A percentile compares a stretch with the other conserved stretches of the same genome.
Evolutionary conservation across 179 eudicot genomes (phyloP).

Genomic region (Spinacia oleracea): DNA sequence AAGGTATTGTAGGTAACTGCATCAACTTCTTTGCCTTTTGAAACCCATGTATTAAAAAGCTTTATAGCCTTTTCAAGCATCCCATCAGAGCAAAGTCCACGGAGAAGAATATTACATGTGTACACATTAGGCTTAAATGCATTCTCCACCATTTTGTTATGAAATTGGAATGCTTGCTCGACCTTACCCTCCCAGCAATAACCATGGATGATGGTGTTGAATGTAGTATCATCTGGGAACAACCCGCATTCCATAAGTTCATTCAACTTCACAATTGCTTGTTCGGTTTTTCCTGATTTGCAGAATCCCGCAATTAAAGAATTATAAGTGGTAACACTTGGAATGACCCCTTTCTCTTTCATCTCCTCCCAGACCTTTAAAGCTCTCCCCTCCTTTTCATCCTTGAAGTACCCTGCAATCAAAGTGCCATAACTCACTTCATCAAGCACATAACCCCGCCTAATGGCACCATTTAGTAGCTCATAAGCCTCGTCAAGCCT

Average conservation of each 20-base stretch:
- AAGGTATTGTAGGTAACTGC: conserved; percentile 71
- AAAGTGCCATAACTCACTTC: conserved; percentile 81
- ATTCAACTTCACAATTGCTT: conserved; percentile 62
- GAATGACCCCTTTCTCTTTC: conserved; percentile 59
- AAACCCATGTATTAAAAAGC: conserved; percentile 64
- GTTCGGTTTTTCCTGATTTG: conserved; percentile 64
- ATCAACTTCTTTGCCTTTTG: conserved; percentile 65
- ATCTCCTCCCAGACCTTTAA: conserved; percentile 76
- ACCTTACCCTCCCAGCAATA: conserved; percentile 76
- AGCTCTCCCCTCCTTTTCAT: conserved; percentile 52
- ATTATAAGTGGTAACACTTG: conserved; percentile 65
- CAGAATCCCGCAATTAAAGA: conserved; percentile 69
- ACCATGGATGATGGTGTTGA: conserved; percentile 76
- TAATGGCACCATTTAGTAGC: conserved; percentile 42
- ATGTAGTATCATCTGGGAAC: conserved; percentile 73
- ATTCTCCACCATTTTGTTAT: conserved; percentile 72
- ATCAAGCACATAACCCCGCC: conserved; percentile 62
- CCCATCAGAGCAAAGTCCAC: conserved; percentile 70
- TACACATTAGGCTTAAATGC: conserved; percentile 67
- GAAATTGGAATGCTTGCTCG: conserved; percentile 81
- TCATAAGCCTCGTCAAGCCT: conserved; percentile 56
- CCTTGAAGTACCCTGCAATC: conserved; percentile 59
- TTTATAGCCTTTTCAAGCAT: conserved; percentile 74
- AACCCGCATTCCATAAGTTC: conserved; percentile 69
- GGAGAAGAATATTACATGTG: conserved; percentile 74